A percentile compares a stretch with the other conserved stretches of the same genome.
Evolutionary conservation across 371 early-diverging fungal genomes (phyloP).

Genomic region (Lichtheimia corymbifera): DNA sequence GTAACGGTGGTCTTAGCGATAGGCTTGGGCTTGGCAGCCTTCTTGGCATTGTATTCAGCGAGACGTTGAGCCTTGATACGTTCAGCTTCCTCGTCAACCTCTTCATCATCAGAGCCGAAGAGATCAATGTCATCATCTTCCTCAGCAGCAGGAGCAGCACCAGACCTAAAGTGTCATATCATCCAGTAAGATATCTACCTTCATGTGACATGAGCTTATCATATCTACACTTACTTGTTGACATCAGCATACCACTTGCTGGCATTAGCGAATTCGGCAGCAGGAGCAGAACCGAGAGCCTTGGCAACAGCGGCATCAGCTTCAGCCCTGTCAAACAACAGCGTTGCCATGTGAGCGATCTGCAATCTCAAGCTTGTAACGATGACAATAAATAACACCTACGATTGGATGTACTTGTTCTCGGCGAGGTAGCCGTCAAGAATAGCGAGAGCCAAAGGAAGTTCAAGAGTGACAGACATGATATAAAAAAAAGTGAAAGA

Average conservation of each 20-base stretch:
- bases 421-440: conserved; percentile 78
- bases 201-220: background rate
- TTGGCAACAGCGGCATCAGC: conserved; percentile 45
- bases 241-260: conserved; percentile 48
- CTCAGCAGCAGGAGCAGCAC: conserved; percentile 61
- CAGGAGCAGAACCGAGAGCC: conserved; percentile 45
- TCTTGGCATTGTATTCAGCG: conserved; percentile 91
- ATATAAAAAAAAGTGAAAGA: conserved; percentile 22
- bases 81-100: conserved; percentile 92
- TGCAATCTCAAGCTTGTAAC: background rate
- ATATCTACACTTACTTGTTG: conserved; percentile 33
- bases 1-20: conserved; percentile 92
- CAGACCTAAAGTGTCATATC: conserved; percentile 29
- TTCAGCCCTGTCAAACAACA: conserved; percentile 30
- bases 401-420: conserved; percentile 75
- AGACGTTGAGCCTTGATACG: conserved; percentile 85
- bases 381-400: conserved; percentile 17
- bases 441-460: conserved; percentile 59
- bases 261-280: conserved; percentile 40
- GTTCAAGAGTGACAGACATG: conserved; percentile 65
- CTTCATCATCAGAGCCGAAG: conserved; percentile 92
- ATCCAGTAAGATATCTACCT: background rate
- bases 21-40: conserved; percentile 90
- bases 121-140: conserved; percentile 96
- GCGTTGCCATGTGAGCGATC: background rate